phyloP scores from a whole-genome alignment of 768 basidiomycete genomes.

The Lentinula sp. region DNA sequence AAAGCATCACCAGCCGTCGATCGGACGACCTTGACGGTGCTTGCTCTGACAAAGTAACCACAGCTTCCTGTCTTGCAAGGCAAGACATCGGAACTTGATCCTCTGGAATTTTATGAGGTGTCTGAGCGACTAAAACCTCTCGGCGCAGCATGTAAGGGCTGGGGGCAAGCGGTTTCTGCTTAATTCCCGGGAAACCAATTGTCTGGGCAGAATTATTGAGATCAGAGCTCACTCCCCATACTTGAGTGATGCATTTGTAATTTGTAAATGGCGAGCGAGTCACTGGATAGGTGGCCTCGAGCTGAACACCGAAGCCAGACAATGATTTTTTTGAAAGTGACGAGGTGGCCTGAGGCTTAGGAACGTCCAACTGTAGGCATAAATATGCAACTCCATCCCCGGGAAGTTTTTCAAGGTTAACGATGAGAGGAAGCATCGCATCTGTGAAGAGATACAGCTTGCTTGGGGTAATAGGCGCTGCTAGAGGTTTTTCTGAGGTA shows the following conservation, averaged over 20 bases:
- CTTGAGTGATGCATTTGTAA: not conserved
- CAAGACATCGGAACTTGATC: constrained; percentile 6
- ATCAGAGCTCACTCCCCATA: not conserved
- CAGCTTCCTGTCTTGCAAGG: not conserved
- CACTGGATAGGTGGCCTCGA: not conserved
- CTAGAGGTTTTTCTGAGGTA: not conserved
- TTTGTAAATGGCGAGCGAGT: not conserved
- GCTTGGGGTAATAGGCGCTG: not conserved
- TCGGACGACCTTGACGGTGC: constrained; percentile 30
- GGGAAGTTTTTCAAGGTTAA: not conserved
- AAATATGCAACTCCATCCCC: not conserved
- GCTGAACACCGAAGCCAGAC: not conserved
- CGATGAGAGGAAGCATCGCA: not conserved
- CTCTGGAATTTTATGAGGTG: not conserved
- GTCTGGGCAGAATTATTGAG: not conserved
- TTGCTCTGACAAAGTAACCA: constrained; percentile 5
- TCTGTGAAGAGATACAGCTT: not conserved
- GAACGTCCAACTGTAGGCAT: not conserved
- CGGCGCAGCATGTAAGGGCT: too few species aligned
- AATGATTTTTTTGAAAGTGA: not conserved
- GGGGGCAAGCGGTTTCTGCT: not conserved
- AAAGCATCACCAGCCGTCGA: not conserved
- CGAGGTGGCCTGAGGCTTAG: not conserved
- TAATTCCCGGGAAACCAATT: not conserved
- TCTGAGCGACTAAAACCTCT: not conserved